Evolutionary conservation across 2,329 filamentous ascomycete species (phyloP).

Genomic region (Colletotrichum plurivorum): DNA sequence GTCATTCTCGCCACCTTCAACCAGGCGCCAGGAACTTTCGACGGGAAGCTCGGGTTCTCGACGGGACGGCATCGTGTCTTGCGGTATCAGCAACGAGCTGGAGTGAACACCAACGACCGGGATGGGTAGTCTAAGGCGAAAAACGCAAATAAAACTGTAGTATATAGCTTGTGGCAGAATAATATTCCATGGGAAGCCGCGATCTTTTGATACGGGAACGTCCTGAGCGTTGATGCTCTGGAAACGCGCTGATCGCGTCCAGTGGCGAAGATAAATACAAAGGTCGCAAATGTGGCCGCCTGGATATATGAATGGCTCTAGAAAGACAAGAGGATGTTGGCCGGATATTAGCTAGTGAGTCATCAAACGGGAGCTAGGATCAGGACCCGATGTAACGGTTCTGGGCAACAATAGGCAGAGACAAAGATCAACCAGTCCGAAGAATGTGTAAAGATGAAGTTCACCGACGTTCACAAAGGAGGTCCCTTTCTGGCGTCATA

Average conservation of each 20-base stretch:
- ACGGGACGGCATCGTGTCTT: conserved; percentile 34
- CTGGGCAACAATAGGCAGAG: conserved; percentile 30
- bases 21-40: conserved; percentile 72
- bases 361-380: conserved; percentile 26
- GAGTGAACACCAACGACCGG: too few species aligned
- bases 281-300: conserved; percentile 16
- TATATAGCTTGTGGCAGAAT: background rate
- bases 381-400: conserved; percentile 26
- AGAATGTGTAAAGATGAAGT: conserved; percentile 24
- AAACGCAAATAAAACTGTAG: background rate
- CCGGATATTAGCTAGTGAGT: conserved; percentile 26
- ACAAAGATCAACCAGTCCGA: conserved; percentile 18
- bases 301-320: background rate
- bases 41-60: conserved; percentile 54
- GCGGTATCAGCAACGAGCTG: background rate
- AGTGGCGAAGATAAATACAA: conserved; percentile 29
- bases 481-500: conserved; percentile 38
- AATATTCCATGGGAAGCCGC: conserved; percentile 4
- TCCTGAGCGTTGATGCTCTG: conserved; percentile 5
- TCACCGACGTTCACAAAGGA: conserved; percentile 15
- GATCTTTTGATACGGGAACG: background rate
- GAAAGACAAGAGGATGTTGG: background rate
- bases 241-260: conserved; percentile 27
- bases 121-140: too few species aligned
- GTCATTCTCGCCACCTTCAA: conserved; percentile 71